These are phyloP conservation scores for Acanthamoeba castellanii DNA, from an alignment of 208 protist genomes.

Conservation along the genomic window DNA sequence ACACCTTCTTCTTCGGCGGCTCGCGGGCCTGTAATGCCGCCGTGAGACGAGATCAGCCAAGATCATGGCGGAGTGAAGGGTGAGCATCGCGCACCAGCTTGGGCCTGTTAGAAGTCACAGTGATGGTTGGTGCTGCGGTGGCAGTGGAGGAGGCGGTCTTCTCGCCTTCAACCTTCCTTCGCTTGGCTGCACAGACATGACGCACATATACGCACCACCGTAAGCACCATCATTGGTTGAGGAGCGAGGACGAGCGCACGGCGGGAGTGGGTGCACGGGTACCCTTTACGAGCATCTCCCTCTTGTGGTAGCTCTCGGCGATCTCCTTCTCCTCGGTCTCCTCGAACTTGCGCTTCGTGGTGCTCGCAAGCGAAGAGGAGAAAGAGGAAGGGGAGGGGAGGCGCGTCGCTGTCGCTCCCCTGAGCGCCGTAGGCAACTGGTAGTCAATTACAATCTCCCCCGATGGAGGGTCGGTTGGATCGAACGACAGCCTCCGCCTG, in stretches of 20 bases:
- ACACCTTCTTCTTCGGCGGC: constrained; percentile 2
- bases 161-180: constrained; percentile 56
- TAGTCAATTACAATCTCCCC: constrained; percentile 44
- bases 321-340: constrained; percentile 64
- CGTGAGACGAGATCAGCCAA: background rate
- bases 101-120: background rate
- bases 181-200: constrained; percentile 1
- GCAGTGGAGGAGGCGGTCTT: constrained; percentile 6
- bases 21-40: background rate
- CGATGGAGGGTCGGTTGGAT: background rate
- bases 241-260: background rate
- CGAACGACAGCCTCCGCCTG: constrained; percentile 18
- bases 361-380: background rate
- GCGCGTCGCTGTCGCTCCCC: background rate
- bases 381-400: background rate
- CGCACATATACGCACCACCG: background rate
- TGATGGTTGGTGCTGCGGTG: background rate
- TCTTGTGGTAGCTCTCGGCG: constrained; percentile 6
- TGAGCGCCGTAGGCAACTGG: background rate
- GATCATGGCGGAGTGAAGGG: background rate
- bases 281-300: constrained; percentile 15
- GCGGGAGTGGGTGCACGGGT: background rate
- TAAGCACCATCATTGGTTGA: background rate
- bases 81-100: background rate
- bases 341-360: constrained; percentile 14